These are phyloP conservation scores for Sugiyamaella chiloensis DNA, from an alignment of 805 yeast species.

Conservation along the genomic window DNA sequence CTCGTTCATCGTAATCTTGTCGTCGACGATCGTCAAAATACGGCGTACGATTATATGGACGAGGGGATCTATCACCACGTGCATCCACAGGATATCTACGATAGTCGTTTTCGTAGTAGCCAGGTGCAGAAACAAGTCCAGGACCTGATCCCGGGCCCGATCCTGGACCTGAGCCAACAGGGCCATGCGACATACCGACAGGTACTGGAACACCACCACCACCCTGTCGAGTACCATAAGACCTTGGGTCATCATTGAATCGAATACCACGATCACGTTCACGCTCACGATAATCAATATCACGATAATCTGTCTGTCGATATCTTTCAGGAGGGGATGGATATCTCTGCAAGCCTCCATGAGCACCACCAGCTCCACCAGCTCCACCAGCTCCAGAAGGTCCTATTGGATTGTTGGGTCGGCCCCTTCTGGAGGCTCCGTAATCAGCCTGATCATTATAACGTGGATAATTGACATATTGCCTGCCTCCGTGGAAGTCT, in stretches of 20 bases:
- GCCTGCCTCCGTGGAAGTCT: not conserved
- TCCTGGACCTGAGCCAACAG: not conserved
- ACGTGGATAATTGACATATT: not conserved
- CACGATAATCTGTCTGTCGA: not conserved
- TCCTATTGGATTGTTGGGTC: not conserved
- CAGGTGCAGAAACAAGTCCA: not conserved
- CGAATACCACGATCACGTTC: not conserved
- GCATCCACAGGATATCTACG: not conserved
- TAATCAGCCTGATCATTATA: not conserved
- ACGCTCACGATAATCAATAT: not conserved
- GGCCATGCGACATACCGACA: not conserved
- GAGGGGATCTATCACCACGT: constrained; percentile 1
- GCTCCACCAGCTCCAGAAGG: not conserved
- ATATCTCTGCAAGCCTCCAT: not conserved
- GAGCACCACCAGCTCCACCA: not conserved
- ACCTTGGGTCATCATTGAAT: not conserved
- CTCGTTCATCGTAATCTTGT: not conserved
- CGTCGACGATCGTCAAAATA: not conserved
- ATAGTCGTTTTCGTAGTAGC: not conserved
- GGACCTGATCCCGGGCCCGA: not conserved
- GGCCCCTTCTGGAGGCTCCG: no score
- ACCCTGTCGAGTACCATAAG: not conserved
- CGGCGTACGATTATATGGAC: not conserved
- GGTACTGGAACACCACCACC: not conserved
- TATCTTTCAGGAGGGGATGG: not conserved